phyloP scores from a whole-genome alignment of 441 rosid species.

The Mallotus japonicus region DNA sequence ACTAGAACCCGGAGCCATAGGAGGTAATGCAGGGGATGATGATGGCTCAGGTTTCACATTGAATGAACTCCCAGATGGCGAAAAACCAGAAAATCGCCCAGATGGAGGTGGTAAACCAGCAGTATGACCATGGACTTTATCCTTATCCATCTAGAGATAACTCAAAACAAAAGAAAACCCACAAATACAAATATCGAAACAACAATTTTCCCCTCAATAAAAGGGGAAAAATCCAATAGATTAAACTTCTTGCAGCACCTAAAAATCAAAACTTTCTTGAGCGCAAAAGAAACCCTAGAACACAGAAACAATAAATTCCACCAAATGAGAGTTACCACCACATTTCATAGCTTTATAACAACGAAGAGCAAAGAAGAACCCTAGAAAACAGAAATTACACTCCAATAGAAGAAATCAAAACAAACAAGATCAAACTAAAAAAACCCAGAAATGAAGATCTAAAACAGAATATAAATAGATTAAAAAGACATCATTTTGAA shows the following conservation, averaged over 20 bases:
- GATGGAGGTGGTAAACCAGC: slow-evolving; percentile 67
- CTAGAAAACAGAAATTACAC: neutral
- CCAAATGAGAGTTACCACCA: neutral
- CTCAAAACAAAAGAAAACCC: neutral
- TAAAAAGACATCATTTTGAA: neutral
- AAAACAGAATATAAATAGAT: neutral
- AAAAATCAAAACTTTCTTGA: neutral
- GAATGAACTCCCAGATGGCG: slow-evolving; percentile 36
- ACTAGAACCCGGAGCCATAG: slow-evolving; percentile 34
- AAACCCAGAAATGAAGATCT: slow-evolving; percentile 18
- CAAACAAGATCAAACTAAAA: neutral
- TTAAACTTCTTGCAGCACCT: neutral
- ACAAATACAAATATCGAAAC: neutral
- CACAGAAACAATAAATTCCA: slow-evolving; percentile 3
- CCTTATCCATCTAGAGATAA: slow-evolving; percentile 61
- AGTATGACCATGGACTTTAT: slow-evolving; percentile 47
- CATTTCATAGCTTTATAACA: neutral
- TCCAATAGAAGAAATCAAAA: neutral
- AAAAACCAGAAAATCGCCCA: slow-evolving; percentile 58
- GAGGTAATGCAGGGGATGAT: slow-evolving; percentile 40
- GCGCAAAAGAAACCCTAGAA: slow-evolving; percentile 13
- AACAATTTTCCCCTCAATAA: neutral
- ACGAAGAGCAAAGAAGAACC: neutral
- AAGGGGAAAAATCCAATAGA: neutral
- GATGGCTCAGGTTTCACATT: slow-evolving; percentile 48